Evolutionary conservation across 1,139 yeast species (phyloP).

Genomic region (Candida smagusa): DNA sequence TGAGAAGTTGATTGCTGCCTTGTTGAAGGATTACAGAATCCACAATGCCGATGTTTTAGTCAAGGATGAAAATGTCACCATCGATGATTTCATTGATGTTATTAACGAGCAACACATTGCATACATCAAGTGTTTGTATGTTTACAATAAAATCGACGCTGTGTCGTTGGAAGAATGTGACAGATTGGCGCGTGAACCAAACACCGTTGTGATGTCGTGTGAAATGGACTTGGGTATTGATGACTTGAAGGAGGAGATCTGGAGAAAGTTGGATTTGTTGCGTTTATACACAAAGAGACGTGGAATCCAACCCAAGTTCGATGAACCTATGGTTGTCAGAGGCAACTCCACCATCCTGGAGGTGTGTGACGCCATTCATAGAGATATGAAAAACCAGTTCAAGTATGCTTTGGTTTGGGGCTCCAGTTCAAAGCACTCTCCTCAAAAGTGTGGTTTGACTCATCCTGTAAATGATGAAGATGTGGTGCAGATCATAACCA

Average conservation of each 20-base stretch:
- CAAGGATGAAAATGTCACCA: constrained; percentile 83
- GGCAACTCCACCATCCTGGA: constrained; percentile 73
- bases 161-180: constrained; percentile 94
- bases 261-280: constrained; percentile 80
- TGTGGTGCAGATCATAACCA: constrained; percentile 86
- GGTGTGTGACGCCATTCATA: constrained; percentile 88
- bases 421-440: constrained; percentile 89
- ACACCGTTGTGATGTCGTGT: constrained; percentile 92
- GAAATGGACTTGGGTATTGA: constrained; percentile 81
- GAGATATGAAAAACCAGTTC: constrained; percentile 89
- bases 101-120: constrained; percentile 84
- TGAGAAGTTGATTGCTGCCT: constrained; percentile 73
- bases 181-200: constrained; percentile 84
- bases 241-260: constrained; percentile 86
- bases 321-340: constrained; percentile 90
- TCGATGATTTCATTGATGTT: constrained; percentile 92
- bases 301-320: constrained; percentile 76
- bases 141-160: constrained; percentile 92
- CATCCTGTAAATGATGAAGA: constrained; percentile 91
- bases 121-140: constrained; percentile 88
- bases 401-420: constrained; percentile 98
- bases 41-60: constrained; percentile 92
- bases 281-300: constrained; percentile 82
- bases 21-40: constrained; percentile 81
- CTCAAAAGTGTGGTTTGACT: constrained; percentile 89